phyloP scores from a whole-genome alignment of 2,329 filamentous ascomycete genomes.

The Colletotrichum plurivorum region DNA sequence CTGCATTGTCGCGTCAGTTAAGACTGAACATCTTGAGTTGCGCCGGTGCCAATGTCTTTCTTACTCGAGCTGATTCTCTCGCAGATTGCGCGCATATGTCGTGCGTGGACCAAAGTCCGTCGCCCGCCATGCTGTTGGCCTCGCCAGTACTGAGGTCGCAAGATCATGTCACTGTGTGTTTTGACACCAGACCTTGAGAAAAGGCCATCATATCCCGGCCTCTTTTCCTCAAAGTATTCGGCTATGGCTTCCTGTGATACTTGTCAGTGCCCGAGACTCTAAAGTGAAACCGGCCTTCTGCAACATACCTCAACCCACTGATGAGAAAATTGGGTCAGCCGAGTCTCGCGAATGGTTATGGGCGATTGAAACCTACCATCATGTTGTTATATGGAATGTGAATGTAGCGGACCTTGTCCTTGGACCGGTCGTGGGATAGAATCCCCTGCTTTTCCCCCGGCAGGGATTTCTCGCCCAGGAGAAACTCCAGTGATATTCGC shows the following conservation, averaged over 20 bases:
- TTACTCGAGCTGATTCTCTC: slow-evolving; percentile 48
- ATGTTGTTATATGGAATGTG: slow-evolving; percentile 53
- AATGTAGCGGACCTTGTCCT: slow-evolving; percentile 43
- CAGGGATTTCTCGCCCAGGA: neutral
- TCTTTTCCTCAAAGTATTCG: slow-evolving; percentile 46
- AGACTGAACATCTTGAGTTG: neutral
- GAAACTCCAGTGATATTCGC: neutral
- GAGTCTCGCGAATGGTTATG: neutral
- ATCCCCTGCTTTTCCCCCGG: neutral
- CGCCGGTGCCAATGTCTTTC: slow-evolving; percentile 7
- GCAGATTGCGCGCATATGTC: slow-evolving; percentile 54
- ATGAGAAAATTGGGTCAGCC: neutral
- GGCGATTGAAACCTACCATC: slow-evolving; percentile 41
- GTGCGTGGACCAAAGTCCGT: slow-evolving; percentile 47
- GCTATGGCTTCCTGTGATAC: slow-evolving; percentile 46
- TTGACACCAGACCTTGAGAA: slow-evolving; percentile 17
- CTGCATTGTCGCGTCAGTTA: neutral
- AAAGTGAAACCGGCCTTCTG: neutral
- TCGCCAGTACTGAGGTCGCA: slow-evolving; percentile 51
- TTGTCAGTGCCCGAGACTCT: neutral
- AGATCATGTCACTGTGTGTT: slow-evolving; percentile 44
- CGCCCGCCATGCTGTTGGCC: slow-evolving; percentile 50
- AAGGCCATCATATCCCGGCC: slow-evolving; percentile 25
- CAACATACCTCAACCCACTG: slow-evolving; percentile 39
- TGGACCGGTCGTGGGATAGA: neutral